A percentile compares a stretch with the other conserved stretches of the same genome.
Evolutionary conservation across 106 monocot genomes (phyloP).

Genomic region (Platanthera zijinensis): DNA sequence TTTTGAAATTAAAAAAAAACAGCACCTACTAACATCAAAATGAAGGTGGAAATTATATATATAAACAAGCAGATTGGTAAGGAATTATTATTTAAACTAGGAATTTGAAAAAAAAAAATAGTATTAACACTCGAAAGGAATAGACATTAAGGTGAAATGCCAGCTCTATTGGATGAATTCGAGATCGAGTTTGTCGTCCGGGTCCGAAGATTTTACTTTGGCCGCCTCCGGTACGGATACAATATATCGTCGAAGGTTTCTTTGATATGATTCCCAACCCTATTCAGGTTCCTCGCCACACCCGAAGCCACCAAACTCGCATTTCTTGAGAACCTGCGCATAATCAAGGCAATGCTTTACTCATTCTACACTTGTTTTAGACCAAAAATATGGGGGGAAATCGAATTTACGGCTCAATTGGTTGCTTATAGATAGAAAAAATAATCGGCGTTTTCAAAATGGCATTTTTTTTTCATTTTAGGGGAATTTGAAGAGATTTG

Average conservation of each 20-base stretch:
- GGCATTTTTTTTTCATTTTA: neutral
- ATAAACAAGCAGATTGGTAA: neutral
- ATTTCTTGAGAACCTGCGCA: constrained; percentile 57
- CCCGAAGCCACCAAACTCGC: constrained; percentile 69
- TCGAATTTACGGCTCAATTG: too few relatives aligned
- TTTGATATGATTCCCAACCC: constrained; percentile 53
- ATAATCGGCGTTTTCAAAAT: too few relatives aligned
- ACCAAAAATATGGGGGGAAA: too few relatives aligned
- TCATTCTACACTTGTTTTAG: too few relatives aligned
- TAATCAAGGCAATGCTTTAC: neutral
- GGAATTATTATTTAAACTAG: neutral
- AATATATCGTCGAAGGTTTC: constrained; percentile 57
- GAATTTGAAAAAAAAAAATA: neutral
- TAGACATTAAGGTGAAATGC: neutral
- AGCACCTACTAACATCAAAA: neutral
- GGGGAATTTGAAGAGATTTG: too few relatives aligned
- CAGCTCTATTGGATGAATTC: neutral
- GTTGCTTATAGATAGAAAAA: too few relatives aligned
- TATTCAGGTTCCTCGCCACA: constrained; percentile 42
- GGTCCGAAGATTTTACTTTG: constrained; percentile 28
- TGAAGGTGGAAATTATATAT: neutral
- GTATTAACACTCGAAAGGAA: neutral
- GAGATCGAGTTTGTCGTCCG: neutral
- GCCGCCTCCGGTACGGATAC: constrained; percentile 52
- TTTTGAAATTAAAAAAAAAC: too few relatives aligned